These are phyloP conservation scores for Amphirosellinia nigrospora DNA, from an alignment of 495 filamentous ascomycete genomes.

Conservation along the genomic window DNA sequence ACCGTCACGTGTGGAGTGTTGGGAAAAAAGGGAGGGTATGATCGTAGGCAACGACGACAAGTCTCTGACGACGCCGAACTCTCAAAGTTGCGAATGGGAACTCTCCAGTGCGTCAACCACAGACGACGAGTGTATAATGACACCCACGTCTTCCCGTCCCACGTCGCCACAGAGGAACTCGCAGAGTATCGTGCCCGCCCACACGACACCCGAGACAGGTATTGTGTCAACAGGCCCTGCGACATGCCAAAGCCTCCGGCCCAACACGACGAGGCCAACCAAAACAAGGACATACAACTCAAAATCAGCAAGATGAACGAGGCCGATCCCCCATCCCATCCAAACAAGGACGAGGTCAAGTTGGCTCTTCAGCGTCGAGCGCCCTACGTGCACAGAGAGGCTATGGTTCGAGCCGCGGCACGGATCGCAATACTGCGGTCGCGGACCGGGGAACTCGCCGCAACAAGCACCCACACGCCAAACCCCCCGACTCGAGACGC, in stretches of 20 bases:
- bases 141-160: constrained; percentile 44
- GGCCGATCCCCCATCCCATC: not conserved
- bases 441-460: constrained; percentile 29
- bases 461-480: constrained; percentile 20
- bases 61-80: constrained; percentile 20
- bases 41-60: constrained; percentile 13
- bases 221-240: constrained; percentile 30
- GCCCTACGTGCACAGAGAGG: constrained; percentile 8
- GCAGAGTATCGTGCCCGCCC: constrained; percentile 41
- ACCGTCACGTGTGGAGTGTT: constrained; percentile 12
- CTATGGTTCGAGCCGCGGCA: constrained; percentile 30
- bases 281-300: not conserved
- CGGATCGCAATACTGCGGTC: constrained; percentile 32
- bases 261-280: not conserved
- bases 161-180: constrained; percentile 41
- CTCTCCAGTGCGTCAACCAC: constrained; percentile 27
- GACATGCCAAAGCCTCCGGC: constrained; percentile 26
- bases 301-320: not conserved
- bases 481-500: constrained; percentile 23
- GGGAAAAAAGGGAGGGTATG: constrained; percentile 21
- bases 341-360: not conserved
- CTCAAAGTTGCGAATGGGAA: constrained; percentile 14
- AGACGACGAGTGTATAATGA: constrained; percentile 20
- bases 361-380: not conserved
- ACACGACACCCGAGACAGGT: constrained; percentile 34